Percentiles rank a stretch among this genome's conserved stretches.
phyloP scores from a whole-genome alignment of 441 rosid genomes.

The Erysimum pusillum region DNA sequence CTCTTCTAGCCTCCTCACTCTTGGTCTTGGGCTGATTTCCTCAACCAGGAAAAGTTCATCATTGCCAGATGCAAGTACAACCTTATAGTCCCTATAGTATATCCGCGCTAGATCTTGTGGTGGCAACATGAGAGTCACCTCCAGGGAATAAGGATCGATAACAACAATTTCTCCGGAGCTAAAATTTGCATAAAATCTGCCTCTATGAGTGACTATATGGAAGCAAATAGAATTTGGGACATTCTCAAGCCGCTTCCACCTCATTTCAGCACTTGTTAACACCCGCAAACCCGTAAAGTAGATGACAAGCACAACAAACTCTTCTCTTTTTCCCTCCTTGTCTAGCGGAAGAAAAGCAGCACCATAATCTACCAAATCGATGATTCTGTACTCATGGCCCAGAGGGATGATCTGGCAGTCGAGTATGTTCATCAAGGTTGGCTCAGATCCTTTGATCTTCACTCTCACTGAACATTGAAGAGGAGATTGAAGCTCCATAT shows the following conservation, averaged over 20 bases:
- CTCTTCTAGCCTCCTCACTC: constrained; percentile 12
- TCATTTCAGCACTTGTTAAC: constrained; percentile 13
- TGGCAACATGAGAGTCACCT: too few relatives aligned
- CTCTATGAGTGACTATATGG: background rate
- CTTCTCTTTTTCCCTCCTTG: background rate
- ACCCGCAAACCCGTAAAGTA: background rate
- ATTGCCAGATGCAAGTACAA: too few relatives aligned
- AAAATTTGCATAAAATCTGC: background rate
- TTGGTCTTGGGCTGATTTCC: background rate
- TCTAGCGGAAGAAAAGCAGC: constrained; percentile 3
- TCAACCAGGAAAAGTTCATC: too few relatives aligned
- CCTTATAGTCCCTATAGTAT: too few relatives aligned
- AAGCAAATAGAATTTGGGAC: background rate
- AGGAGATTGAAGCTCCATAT: background rate
- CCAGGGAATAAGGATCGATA: constrained; percentile 12
- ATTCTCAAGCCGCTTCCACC: background rate
- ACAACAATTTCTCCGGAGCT: background rate
- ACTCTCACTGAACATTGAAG: constrained; percentile 29
- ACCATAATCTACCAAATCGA: background rate
- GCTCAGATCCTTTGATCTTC: background rate
- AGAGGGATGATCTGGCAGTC: background rate
- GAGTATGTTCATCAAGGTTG: background rate
- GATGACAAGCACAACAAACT: background rate
- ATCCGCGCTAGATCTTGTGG: too few relatives aligned
- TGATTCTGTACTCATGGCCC: background rate